phyloP scores from a whole-genome alignment of 1,284 basidiomycete genomes.

The Naganishia sp. region DNA sequence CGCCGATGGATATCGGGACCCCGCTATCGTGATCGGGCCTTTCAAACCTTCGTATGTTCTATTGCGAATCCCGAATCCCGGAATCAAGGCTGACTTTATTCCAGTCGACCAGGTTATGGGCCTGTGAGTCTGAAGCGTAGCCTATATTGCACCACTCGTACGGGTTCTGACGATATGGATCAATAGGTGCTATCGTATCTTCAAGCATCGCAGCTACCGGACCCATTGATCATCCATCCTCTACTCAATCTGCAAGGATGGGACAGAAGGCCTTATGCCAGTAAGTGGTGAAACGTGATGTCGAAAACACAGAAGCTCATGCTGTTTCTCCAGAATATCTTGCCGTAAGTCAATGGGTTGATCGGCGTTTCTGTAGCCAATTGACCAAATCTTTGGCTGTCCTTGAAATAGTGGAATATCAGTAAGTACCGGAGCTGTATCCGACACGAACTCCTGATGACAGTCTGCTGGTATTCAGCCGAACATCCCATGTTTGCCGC shows the following conservation, averaged over 20 bases:
- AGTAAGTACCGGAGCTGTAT: conserved; percentile 1
- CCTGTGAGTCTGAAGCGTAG: conserved; percentile 32
- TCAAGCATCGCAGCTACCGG: conserved; percentile 48
- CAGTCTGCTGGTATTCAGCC: not conserved
- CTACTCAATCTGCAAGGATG: conserved; percentile 47
- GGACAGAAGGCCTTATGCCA: conserved; percentile 48
- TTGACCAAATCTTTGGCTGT: too few species aligned
- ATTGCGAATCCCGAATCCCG: too few species aligned
- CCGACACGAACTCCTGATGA: not conserved
- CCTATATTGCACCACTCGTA: not conserved
- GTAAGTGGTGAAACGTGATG: conserved; percentile 9
- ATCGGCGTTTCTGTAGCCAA: not conserved
- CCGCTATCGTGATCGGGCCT: conserved; percentile 36
- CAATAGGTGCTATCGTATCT: conserved; percentile 43
- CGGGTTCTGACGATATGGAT: not conserved
- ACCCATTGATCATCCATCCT: conserved; percentile 49
- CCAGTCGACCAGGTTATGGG: conserved; percentile 50
- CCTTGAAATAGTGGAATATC: conserved; percentile 12
- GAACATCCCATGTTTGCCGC: conserved; percentile 50
- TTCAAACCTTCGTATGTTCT: conserved; percentile 48
- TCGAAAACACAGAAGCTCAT: not conserved
- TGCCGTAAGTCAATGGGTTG: conserved; percentile 5
- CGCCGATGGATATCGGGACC: conserved; percentile 27
- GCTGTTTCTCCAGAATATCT: conserved; percentile 17
- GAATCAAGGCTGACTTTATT: not conserved